Conservation (phyloP, 306 rosid species). For the Hylodesmum podocarpum region DNA sequence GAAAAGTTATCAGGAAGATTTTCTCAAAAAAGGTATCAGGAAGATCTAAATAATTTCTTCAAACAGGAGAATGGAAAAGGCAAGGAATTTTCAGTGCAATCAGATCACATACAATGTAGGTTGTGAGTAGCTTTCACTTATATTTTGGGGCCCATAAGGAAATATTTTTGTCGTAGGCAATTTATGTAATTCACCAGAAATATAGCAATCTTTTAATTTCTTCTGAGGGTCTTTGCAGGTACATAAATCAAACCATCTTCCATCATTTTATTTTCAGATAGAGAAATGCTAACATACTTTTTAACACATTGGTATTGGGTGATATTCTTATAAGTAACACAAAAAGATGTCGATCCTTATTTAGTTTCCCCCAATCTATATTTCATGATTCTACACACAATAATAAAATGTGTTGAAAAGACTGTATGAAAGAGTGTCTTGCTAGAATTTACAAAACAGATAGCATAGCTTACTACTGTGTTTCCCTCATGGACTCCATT, state of each 20-base stretch:
- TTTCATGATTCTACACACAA: neutral
- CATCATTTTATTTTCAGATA: neutral
- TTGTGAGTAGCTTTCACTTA: neutral
- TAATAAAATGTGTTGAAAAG: neutral
- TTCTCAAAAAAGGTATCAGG: neutral
- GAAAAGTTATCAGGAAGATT: neutral
- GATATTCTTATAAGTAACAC: neutral
- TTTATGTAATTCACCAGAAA: constrained; percentile 12
- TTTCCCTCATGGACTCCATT: neutral
- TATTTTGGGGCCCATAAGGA: neutral
- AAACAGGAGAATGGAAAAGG: constrained; percentile 5
- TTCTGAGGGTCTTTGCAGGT: neutral
- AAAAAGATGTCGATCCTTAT: neutral
- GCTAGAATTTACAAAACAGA: neutral
- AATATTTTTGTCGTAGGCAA: neutral
- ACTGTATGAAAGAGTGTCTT: neutral
- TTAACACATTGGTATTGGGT: neutral
- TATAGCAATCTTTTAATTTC: neutral
- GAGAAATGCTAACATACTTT: neutral
- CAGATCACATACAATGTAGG: neutral
- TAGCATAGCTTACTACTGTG: neutral
- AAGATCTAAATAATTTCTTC: neutral
- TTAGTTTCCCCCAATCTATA: neutral
- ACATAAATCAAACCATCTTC: neutral
- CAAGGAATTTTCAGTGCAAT: neutral